Conservation (phyloP, 495 filamentous ascomycete species). For the Choiromyces venosus region DNA sequence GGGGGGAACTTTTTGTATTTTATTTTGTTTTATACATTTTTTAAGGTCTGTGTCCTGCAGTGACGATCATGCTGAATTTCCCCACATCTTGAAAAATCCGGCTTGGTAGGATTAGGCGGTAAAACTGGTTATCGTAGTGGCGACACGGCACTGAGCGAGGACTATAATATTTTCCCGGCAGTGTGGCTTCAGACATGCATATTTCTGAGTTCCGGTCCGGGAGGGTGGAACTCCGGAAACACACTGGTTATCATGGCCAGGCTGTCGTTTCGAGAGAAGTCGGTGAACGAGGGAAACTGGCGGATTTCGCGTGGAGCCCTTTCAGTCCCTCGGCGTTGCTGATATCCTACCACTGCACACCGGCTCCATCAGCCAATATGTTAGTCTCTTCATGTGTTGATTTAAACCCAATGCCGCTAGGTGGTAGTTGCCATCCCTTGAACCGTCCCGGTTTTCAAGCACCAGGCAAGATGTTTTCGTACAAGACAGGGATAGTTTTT, state of each 20-base stretch:
- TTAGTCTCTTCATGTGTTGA: neutral
- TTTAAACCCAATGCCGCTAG: neutral
- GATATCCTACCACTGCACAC: neutral
- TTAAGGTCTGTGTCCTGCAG: neutral
- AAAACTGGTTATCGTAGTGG: neutral
- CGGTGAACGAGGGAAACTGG: neutral
- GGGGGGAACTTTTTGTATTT: slow-evolving; percentile 13
- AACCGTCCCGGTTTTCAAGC: too few relatives aligned
- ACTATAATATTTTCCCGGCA: neutral
- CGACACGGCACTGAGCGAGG: neutral
- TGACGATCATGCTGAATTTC: slow-evolving; percentile 3
- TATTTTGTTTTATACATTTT: slow-evolving; percentile 3
- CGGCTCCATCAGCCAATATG: neutral
- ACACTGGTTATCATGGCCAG: neutral
- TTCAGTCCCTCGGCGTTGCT: neutral
- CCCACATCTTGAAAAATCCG: slow-evolving; percentile 16
- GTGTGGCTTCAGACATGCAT: neutral
- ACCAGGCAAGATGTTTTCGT: too few relatives aligned
- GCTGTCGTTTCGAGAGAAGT: neutral
- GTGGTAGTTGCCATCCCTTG: too few relatives aligned
- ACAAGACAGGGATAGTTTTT: too few relatives aligned
- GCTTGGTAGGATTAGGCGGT: neutral
- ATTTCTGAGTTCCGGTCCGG: too few relatives aligned
- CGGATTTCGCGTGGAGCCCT: neutral
- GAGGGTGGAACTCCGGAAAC: neutral